These are phyloP conservation scores for Chaetomium sp. DNA, from an alignment of 2,329 filamentous ascomycete species.

Conservation along the genomic window DNA sequence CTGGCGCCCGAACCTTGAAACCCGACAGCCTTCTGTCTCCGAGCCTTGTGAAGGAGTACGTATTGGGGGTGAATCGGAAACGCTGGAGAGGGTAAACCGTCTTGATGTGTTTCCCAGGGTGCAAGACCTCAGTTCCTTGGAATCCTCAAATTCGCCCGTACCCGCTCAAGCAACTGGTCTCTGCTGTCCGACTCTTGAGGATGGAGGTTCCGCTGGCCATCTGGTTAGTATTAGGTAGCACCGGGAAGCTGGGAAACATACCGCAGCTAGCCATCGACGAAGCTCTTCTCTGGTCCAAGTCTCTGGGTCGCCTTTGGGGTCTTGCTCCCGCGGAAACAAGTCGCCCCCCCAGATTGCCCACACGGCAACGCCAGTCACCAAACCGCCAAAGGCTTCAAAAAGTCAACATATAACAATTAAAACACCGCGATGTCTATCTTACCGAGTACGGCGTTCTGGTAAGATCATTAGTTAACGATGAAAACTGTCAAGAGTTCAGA, in stretches of 20 bases:
- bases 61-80: neutral
- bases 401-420: slow-evolving; percentile 31
- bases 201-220: slow-evolving; percentile 49
- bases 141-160: slow-evolving; percentile 52
- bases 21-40: neutral
- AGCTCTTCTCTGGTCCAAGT: slow-evolving; percentile 80
- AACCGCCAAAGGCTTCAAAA: slow-evolving; percentile 72
- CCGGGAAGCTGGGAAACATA: slow-evolving; percentile 51
- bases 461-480: slow-evolving; percentile 14
- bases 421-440: slow-evolving; percentile 31
- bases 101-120: neutral
- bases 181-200: slow-evolving; percentile 48
- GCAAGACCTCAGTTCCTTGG: slow-evolving; percentile 36
- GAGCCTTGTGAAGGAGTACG: neutral
- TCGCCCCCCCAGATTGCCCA: slow-evolving; percentile 87
- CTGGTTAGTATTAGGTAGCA: slow-evolving; percentile 22
- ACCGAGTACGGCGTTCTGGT: slow-evolving; percentile 73
- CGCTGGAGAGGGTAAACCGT: neutral
- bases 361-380: slow-evolving; percentile 77
- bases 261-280: slow-evolving; percentile 76
- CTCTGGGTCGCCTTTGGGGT: slow-evolving; percentile 74
- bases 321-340: slow-evolving; percentile 73
- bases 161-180: slow-evolving; percentile 51
- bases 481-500: slow-evolving; percentile 24
- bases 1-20: neutral